Evolutionary conservation across 2,329 filamentous ascomycete genomes (phyloP), one percentile per base, ranked within the genome.

Genomic region (Neobulgaria alba): DNA sequence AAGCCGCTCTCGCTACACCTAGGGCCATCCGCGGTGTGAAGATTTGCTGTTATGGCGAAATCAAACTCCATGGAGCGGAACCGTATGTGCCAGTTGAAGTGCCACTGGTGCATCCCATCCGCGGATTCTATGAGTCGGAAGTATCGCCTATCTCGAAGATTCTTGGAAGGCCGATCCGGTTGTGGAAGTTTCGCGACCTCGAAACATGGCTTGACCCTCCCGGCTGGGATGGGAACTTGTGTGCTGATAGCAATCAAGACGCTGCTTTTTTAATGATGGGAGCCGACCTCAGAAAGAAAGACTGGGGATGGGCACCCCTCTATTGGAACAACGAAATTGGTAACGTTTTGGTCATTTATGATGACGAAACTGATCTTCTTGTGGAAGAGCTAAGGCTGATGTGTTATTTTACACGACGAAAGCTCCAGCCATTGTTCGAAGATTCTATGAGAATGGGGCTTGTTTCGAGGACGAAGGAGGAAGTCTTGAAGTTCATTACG

Each of bases 41-140:
- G 19, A 36, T 36, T 12, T 36, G 33, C 33, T 36, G 33, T n/a
- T 36, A 36, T 23, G 33, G 33, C 33, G 33, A 36, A 36, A 36
- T 23, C 9, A 36, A 36, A 36, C 33, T 36, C 18, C 33, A 36
- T 36, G 33, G 18, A 23, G 14, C 33, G 17, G 33, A 36, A 14
- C 33, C 33, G 17, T 36, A 36, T 36, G 33, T 36, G 33, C 19
- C 33, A 21, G 23, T 36, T 36, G 33, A 36, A 36, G 18, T 36
- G 17, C 33, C 33, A 36, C 9, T 3, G 9, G 19, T 23, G 18
- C 33, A 36, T 23, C 33, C 33, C 8, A 36, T 36, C 33, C n/a
- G 32, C 15, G 32, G 32, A 18, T 15, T 5, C 12, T 23, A 23
- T 36, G 33, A 26, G 18, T 36, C 3, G 4, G 8, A 14, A 21